Base-by-base conservation (phyloP, 106 monocot genomes). In the Iris macrosiphon region DNA sequence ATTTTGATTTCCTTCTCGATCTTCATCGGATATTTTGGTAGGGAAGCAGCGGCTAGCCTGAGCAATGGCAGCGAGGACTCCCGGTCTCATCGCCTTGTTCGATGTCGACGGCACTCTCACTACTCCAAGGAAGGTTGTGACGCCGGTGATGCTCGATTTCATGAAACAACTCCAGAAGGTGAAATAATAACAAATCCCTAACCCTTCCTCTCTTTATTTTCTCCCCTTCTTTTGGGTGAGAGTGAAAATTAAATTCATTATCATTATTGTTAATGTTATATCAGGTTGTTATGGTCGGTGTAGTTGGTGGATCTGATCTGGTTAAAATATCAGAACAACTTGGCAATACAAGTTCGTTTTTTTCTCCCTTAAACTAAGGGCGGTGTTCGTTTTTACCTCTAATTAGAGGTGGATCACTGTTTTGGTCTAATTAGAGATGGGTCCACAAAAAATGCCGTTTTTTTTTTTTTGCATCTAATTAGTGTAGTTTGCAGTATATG, bases 61-160 rank as follows among this genome's bases (percentile, higher is more conserved):
- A n/a, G n/a, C n/a, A 37, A 79, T 76, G 80, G 61, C 62, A 4
- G 61, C 42, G 57, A 72, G 73, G 52, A 80, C 65, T 17, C 62
- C 76, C 1, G 85, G 76, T 3, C 57, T 85, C 15, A 74, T 95
- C 53, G 94, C 84, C 61, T 40, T 95, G 70, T 95, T 95, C 42
- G 94, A 95, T 55, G 89, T 95, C 21, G 94, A 94, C 65, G 94
- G 88, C n/a, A 94, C 94, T 1, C 88, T 94, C 59, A 94, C 94
- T 14, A 88, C 85, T 48, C 94, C 94, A 6, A 77, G 94, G 67
- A 95, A 94, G 93, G 79, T 20, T 29, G 67, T 88, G 17, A 95
- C 85, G 10, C 62, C 57, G 49, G 54, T 74, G 46, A 95, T 89
- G 89, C 68, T 85, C 1, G 76, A 95, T 57, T 95, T 95, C 70